Percentiles rank a stretch among this genome's conserved stretches.
These are phyloP conservation scores for Aspergillus sp. DNA, from an alignment of 2,329 filamentous ascomycete genomes.

Conservation along the genomic window DNA sequence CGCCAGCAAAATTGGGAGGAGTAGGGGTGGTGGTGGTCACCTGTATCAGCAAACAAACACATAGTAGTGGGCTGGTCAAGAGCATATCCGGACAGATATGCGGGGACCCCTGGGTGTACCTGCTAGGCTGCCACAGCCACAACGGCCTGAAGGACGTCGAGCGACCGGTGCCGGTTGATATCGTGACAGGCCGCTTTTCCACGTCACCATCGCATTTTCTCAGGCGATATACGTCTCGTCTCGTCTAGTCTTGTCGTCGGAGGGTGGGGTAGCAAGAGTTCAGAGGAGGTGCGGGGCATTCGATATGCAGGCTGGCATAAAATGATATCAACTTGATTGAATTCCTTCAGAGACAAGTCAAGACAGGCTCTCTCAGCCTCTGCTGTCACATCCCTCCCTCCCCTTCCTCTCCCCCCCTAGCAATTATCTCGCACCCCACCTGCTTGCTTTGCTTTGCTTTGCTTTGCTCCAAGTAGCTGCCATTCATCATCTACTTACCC, in stretches of 20 bases:
- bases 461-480: conserved; percentile 11
- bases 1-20: conserved; percentile 11
- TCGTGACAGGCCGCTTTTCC: conserved; percentile 32
- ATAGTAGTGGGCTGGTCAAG: neutral
- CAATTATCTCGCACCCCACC: conserved; percentile 22
- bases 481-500: conserved; percentile 10
- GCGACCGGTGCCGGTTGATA: conserved; percentile 29
- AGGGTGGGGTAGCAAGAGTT: conserved; percentile 21
- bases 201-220: conserved; percentile 31
- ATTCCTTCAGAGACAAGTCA: conserved; percentile 1
- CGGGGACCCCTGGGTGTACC: conserved; percentile 19
- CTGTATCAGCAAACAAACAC: conserved; percentile 15
- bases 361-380: conserved; percentile 18
- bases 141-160: conserved; percentile 27
- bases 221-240: conserved; percentile 20
- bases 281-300: conserved; percentile 30
- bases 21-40: conserved; percentile 4
- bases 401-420: conserved; percentile 10
- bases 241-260: too few species aligned
- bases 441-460: conserved; percentile 9
- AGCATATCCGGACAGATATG: neutral
- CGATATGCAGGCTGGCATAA: conserved; percentile 7
- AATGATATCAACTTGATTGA: conserved; percentile 23
- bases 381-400: conserved; percentile 2
- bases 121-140: conserved; percentile 30